Evolutionary conservation across 148 eudicot species (phyloP).

Genomic region (Rhododendron williamsianum): DNA sequence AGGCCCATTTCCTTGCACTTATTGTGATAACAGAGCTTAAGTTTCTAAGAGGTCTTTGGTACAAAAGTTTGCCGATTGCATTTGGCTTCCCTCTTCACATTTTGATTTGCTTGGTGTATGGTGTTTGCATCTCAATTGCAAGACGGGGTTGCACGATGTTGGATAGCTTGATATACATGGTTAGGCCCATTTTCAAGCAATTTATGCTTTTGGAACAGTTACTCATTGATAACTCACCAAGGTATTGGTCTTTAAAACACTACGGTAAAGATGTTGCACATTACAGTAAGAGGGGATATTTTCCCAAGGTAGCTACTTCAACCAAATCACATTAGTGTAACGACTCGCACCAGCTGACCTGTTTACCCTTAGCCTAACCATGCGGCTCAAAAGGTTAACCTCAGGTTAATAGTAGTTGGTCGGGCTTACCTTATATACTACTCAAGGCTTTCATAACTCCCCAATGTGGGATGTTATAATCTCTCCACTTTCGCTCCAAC

Average conservation of each 20-base stretch:
- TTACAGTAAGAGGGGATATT: not conserved
- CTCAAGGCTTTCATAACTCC: too few species aligned
- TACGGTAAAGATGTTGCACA: not conserved
- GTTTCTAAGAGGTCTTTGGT: not conserved
- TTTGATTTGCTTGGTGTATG: not conserved
- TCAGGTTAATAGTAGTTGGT: too few species aligned
- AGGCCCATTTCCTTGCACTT: too few species aligned
- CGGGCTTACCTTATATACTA: too few species aligned
- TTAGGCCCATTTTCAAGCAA: not conserved
- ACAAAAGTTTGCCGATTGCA: too few species aligned
- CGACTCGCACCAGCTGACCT: too few species aligned
- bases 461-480: too few species aligned
- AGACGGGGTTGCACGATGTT: not conserved
- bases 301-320: not conserved
- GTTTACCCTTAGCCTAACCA: too few species aligned
- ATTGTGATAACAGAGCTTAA: too few species aligned
- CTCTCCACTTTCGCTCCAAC: too few species aligned
- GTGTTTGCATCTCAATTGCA: not conserved
- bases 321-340: not conserved
- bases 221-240: not conserved
- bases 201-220: not conserved
- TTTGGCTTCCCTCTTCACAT: not conserved
- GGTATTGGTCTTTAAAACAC: not conserved
- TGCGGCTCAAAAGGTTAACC: too few species aligned
- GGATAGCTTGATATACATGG: too few species aligned